Base-by-base conservation (phyloP, 192 early-diverging fungal genomes). In the Coemansia sp. region DNA sequence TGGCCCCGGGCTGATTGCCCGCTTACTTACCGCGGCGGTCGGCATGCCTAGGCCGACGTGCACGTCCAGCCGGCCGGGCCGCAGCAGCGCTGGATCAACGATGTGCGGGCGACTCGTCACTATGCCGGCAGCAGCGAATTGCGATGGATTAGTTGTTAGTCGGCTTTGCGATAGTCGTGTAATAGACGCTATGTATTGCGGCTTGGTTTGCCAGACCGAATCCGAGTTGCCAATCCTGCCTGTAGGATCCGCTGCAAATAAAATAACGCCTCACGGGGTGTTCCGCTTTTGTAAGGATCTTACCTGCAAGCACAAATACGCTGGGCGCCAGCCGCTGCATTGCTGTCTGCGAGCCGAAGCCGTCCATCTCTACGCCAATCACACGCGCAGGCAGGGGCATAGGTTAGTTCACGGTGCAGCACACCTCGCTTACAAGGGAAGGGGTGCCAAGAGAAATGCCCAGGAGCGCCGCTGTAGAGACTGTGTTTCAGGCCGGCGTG, bases 31-130 rank as follows among this genome's bases (percentile, higher is more conserved):
- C 64, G 86, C 69, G 25, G 53, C 55, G 40, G 84, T 65, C 11
- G 91, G 91, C 2, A 75, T 30, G 10, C 76, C 71, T 21, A 94
- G 71, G 39, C 81, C 57, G 29, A 94, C 63, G 52, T 86, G 83
- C 51, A 90, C 83, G 62, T 93, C 92, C 30, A 95, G 70, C 9
- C 92, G 82, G 19, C 91, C 91, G 9, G 92, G 91, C 34, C 93
- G 82, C 63, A 93, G 45, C 22, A 95, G 79, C 3, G 93, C 91
- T 2, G 81, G 50, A 77, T 94, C 91, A 17, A 95, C 82, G 5
- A 79, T 67, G 25, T 89, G 69, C 9, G 82, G 83, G 7, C 86
- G 78, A 50, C 82, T 91, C 20, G 91, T 93, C 4, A 89, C 90
- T 89, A 74, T n/a, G n/a, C n/a, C n/a, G n/a, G n/a, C n/a, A n/a